Evolutionary conservation across 2,329 filamentous ascomycete genomes (phyloP), one percentile per base, ranked within the genome.

Genomic region (Madurella mycetomatis): DNA sequence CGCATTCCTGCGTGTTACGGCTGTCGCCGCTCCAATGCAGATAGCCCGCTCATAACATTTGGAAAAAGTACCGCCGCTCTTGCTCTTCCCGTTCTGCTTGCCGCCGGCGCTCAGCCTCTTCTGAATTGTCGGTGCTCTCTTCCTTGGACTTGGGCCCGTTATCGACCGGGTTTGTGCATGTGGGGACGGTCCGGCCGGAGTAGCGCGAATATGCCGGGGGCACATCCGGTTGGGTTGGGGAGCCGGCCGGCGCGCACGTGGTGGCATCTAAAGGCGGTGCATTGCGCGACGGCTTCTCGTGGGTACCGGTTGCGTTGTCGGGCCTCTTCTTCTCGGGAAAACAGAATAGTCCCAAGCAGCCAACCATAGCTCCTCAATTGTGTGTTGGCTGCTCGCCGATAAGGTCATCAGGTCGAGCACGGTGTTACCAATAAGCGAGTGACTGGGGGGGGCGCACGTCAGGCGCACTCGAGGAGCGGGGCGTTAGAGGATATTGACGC

Each of bases 1-100:
- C 34, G 34, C 34, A 37, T 37, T 15, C 4, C 11, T 37, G 34
- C 34, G 25, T 25, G 25, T 25, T 25, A 25, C 25, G 7, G 7
- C 4, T 25, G 25, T 7, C 7, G 25, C 25, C 25, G 25, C 5
- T 40, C 18, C 2, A 18, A 19, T n/a, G 41, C 42, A 4, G 42
- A 43, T 19, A 34, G 16, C 45, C 3, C 25, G 11, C 31, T 62
- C 54, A 64, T 54, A 64, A 55, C 59, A 62, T 63, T 54, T 64
- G 62, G 41, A 64, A 58, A 34, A 62, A 62, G 15, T 64, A 59
- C 47, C 60, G 17, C 9, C 60, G 41, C 18, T 64, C 62, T 47
- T 64, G 62, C 45, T 62, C 62, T 47, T 64, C 60, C 48, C 55
- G 47, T 17, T 60, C 60, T 9, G 57, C 54, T 50, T 60, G 58